phyloP scores from a whole-genome alignment of 495 filamentous ascomycete species.

The Daldinia grandis region DNA sequence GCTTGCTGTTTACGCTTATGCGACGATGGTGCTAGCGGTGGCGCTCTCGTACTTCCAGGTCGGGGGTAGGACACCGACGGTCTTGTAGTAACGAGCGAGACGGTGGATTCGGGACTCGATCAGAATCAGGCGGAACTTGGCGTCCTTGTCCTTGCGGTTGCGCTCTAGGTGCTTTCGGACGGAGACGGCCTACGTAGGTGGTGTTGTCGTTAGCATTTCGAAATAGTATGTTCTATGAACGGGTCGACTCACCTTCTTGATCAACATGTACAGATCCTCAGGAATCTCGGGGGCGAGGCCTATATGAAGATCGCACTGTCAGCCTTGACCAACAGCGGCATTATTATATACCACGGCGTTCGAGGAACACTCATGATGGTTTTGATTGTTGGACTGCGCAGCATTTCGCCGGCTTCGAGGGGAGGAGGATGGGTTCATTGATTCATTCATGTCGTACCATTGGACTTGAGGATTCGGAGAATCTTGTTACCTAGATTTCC shows the following conservation, averaged over 20 bases:
- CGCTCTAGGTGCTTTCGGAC: slow-evolving; percentile 99
- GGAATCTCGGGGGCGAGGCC: slow-evolving; percentile 97
- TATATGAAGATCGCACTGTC: slow-evolving; percentile 88
- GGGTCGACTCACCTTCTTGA: slow-evolving; percentile 85
- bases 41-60: slow-evolving; percentile 96
- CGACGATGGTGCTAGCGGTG: slow-evolving; percentile 70
- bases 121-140: slow-evolving; percentile 99
- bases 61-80: slow-evolving; percentile 95
- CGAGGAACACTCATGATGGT: slow-evolving; percentile 25
- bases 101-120: slow-evolving; percentile 99
- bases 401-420: slow-evolving; percentile 31
- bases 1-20: slow-evolving; percentile 47
- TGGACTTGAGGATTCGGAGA: slow-evolving; percentile 92
- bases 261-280: slow-evolving; percentile 92
- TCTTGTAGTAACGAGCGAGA: slow-evolving; percentile 95
- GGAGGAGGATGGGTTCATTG: background rate
- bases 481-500: slow-evolving; percentile 85
- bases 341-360: slow-evolving; percentile 38
- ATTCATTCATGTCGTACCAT: slow-evolving; percentile 69
- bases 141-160: slow-evolving; percentile 99
- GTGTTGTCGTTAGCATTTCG: slow-evolving; percentile 44
- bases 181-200: slow-evolving; percentile 76
- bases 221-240: background rate
- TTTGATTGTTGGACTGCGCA: slow-evolving; percentile 17
- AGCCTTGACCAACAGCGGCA: slow-evolving; percentile 98